Percentiles rank a stretch among this genome's conserved stretches.
Evolutionary conservation across 805 yeast species (phyloP).

Genomic region (Saccharomycopsis schoenii): DNA sequence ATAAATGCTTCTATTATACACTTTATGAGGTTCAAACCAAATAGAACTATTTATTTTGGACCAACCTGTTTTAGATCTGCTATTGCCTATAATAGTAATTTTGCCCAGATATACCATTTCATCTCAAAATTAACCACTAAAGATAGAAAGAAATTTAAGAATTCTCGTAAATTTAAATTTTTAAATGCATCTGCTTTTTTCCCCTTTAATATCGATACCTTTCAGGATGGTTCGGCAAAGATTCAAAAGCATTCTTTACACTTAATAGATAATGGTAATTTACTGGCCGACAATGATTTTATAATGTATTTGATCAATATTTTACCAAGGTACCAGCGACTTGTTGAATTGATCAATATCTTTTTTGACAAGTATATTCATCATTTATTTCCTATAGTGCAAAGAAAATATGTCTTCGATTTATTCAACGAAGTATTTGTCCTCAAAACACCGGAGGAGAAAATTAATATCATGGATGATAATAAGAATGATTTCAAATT

Average conservation of each 20-base stretch:
- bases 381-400: conserved; percentile 12
- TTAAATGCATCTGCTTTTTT: conserved; percentile 7
- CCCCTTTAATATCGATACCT: conserved; percentile 14
- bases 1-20: conserved; percentile 4
- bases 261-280: neutral
- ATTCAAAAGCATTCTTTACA: neutral
- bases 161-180: neutral
- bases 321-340: conserved; percentile 9
- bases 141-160: conserved; percentile 14
- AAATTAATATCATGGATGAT: neutral
- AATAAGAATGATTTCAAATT: conserved; percentile 13
- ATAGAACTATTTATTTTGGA: conserved; percentile 17
- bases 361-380: conserved; percentile 14
- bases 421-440: conserved; percentile 12
- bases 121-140: conserved; percentile 13
- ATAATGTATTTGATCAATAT: conserved; percentile 4
- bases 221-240: neutral
- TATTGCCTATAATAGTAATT: conserved; percentile 10
- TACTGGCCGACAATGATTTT: conserved; percentile 4
- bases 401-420: conserved; percentile 1
- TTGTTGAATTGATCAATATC: neutral
- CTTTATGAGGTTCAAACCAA: conserved; percentile 12
- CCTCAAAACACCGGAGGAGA: conserved; percentile 1
- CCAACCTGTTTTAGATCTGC: conserved; percentile 17
- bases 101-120: conserved; percentile 13